Evolutionary conservation across 2,329 filamentous ascomycete species (phyloP), one percentile per base, ranked within the genome.

Genomic region (Colletotrichum gloeosporioides): DNA sequence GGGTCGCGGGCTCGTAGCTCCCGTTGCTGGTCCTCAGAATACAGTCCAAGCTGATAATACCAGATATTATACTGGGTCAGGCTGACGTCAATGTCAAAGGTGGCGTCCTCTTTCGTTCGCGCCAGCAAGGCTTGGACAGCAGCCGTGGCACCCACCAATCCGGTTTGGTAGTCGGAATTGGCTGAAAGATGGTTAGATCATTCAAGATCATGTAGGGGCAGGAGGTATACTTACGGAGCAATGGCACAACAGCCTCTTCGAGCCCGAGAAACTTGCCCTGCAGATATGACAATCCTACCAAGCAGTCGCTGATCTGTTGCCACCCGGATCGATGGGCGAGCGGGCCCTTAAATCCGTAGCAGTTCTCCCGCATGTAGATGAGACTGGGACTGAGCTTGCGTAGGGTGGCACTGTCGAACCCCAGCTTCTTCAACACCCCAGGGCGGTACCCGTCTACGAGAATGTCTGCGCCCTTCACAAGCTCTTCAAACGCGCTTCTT

Each of bases 31-130:
- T 66, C 66, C 18, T 76, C 74, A 4, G 70, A 69, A 9, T 82
- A 80, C 22, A 76, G 75, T 7, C 80, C 80, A 4, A 80, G 79
- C 1, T 69, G 72, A 62, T 78, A 79, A 18, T 78, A 79, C 79
- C 79, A 80, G 39, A 81, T 80, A 55, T 81, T 81, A 39, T 81
- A 82, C 68, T 81, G 80, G 0, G 79, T 80, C 25, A 82, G 65
- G 34, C 80, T 80, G 63, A 81, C 71, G 36, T 81, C 78, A 1
- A 81, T 72, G n/a, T 81, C 77, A 25, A 77, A 81, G 0, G 80
- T 81, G 6, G 49, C 75, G 10, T 77, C 71, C 13, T 73, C 65
- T 18, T 76, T 73, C 1, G 79, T 78, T 16, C 80, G 79, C 6
- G 70, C 62, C 4, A 78, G 27, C 8, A 81, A 65, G 4, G 79